Evolutionary conservation across 1,284 basidiomycete species (phyloP), one percentile per base, ranked within the genome.

Genomic region (Stygiomarasmius scandens): DNA sequence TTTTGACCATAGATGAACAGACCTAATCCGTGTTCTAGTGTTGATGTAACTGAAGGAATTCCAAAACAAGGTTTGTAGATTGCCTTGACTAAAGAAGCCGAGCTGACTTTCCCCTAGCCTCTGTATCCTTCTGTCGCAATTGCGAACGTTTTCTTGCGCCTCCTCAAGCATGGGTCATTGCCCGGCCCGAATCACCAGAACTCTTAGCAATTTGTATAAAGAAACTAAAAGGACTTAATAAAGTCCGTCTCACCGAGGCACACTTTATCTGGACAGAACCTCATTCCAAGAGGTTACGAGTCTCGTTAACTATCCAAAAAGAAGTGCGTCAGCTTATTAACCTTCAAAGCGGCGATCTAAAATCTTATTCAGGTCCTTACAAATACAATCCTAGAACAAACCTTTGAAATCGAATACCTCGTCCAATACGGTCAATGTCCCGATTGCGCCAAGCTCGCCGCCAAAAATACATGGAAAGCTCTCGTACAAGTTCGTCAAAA

Each of bases 261-360:
- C 93, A 95, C 63, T 99, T 99, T 72, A 95, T 99, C 69, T 99
- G 97, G 96, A 99, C 96, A 9, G 97, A 99, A 71, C 96, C 96
- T 1, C 96, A 99, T 76, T 95, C 92, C 52, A 96, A 96, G 72
- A 85, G 97, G 52, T 74, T 99, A 61, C 86, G 94, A 53, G 88
- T 99, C 61, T 97, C 97, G 61, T 78, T 99, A 67, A 98, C 96
- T 0, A 96, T 99, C 55, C 97, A 99, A 77, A 98, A 99, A 77
- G 97, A 99, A 82, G 93, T 93, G 55, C 23, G 79, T 67, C 5
- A 6, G 6, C 22, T 45, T 20, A 22, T 29, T 12, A 2, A 14
- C 29, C 48, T 14, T 27, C 16, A 54, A 41, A 23, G 36, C 9
- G 20, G 11, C 25, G 27, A 46, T 24, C 23, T 46, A 32, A 49